Base-by-base conservation (phyloP, 2,329 filamentous ascomycete genomes). In the Aspergillus quadricinctus region DNA sequence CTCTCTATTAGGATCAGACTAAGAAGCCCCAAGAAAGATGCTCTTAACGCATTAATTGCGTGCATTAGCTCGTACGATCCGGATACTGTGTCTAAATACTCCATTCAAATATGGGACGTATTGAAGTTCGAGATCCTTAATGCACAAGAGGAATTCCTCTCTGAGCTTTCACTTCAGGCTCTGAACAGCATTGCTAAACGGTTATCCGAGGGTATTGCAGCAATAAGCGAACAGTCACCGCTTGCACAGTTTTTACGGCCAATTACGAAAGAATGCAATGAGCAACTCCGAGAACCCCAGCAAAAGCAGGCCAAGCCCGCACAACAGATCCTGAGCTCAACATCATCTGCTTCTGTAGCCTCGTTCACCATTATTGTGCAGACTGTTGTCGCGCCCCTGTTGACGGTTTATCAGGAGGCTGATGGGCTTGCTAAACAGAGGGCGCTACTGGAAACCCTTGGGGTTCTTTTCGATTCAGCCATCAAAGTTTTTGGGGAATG, bases 51-150 rank as follows among this genome's bases (percentile, higher is more conserved):
- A n/a, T 76, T 88, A 49, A 77, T 79, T 43, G 80, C 83, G 2
- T 87, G 84, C 57, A 78, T 85, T 23, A 66, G 70, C n/a, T 79
- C 81, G 14, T 89, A 88, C 59, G 82, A 82, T 21, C 76, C 81
- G 7, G 75, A 77, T 10, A 85, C 82, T 0, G 77, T 88, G 28
- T 83, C 84, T 7, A 79, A 81, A 10, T 86, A 86, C 64, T 85
- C 85, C 0, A 81, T 86, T 50, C 85, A 83, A 0, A 75, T 88
- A 2, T 89, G 86, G 86, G 85, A 88, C 62, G 80, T 84, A 8
- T 69, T 89, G 52, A 89, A 88, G 67, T 89, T 87, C 62, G 86
- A 89, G 64, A 81, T 89, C 10, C 75, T 89, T 14, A 87, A 85
- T 61, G 81, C 83, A 0, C 83, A 87, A 67, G 86, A 88, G 63